Evolutionary conservation across 148 eudicot species (phyloP).

Genomic region (Amaranthus hypochondriacus): DNA sequence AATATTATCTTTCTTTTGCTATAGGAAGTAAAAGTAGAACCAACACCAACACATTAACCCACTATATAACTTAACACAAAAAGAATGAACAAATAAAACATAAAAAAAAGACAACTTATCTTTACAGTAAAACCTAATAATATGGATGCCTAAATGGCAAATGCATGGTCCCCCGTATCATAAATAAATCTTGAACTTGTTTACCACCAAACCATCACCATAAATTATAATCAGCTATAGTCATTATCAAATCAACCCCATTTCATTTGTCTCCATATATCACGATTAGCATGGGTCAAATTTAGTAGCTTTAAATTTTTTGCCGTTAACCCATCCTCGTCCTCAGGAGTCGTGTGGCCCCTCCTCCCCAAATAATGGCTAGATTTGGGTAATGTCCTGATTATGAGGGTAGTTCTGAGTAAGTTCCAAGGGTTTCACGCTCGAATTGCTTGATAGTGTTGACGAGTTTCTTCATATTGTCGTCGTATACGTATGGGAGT

Average conservation of each 20-base stretch:
- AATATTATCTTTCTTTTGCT: constrained; percentile 13
- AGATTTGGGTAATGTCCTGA: too few relatives aligned
- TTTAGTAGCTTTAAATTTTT: neutral
- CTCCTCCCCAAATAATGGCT: neutral
- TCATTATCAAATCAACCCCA: constrained; percentile 7
- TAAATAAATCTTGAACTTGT: neutral
- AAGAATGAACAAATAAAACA: constrained; percentile 25
- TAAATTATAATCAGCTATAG: constrained; percentile 2
- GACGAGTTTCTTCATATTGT: constrained; percentile 53
- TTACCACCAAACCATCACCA: constrained; percentile 18
- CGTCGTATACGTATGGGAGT: constrained; percentile 44
- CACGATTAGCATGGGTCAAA: neutral
- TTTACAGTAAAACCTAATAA: constrained; percentile 19
- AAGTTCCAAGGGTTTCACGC: constrained; percentile 31
- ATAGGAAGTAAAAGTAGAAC: constrained; percentile 7
- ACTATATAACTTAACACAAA: constrained; percentile 10
- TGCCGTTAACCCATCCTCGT: constrained; percentile 12
- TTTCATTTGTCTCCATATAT: constrained; percentile 3
- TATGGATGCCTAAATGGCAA: neutral
- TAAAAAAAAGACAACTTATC: constrained; percentile 12
- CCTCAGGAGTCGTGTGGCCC: constrained; percentile 16
- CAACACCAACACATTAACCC: constrained; percentile 2
- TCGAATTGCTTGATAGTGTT: constrained; percentile 52
- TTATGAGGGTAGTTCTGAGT: constrained; percentile 20
- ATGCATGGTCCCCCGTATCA: constrained; percentile 2